Evolutionary conservation across 352 stramenopile genomes (phyloP).

Genomic region (Elongisporangium prolatum): DNA sequence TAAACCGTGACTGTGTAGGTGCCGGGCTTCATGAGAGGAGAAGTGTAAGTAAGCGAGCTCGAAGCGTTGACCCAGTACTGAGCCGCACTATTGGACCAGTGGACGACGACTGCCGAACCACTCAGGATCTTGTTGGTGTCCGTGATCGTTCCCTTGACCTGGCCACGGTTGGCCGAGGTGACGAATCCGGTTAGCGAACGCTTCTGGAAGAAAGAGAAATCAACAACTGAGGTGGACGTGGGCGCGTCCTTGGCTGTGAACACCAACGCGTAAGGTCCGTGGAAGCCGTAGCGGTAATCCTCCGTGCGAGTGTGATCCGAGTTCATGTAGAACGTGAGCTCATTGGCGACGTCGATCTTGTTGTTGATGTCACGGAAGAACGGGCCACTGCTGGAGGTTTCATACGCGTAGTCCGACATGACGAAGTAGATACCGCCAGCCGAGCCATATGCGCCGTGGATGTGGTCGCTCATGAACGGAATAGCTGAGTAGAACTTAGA

Average conservation of each 20-base stretch:
- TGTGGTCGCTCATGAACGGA: slow-evolving; percentile 26
- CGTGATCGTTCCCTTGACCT: slow-evolving; percentile 24
- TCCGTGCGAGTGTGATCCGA: slow-evolving; percentile 54
- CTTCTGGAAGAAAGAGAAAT: slow-evolving; percentile 48
- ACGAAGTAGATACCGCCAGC: slow-evolving; percentile 45
- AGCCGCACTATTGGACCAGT: slow-evolving; percentile 32
- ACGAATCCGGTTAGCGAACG: slow-evolving; percentile 39
- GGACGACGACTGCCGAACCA: slow-evolving; percentile 25
- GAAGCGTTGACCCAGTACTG: slow-evolving; percentile 42
- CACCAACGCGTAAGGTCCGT: slow-evolving; percentile 41
- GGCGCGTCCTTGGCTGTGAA: slow-evolving; percentile 31
- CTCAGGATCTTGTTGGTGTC: slow-evolving; percentile 23
- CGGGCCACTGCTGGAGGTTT: slow-evolving; percentile 34
- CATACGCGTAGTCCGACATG: slow-evolving; percentile 37
- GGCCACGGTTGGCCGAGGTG: slow-evolving; percentile 18
- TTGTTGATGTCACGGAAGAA: slow-evolving; percentile 64
- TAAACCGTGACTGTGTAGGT: slow-evolving; percentile 51
- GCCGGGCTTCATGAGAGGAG: slow-evolving; percentile 37
- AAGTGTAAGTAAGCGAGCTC: slow-evolving; percentile 21
- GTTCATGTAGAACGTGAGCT: slow-evolving; percentile 59
- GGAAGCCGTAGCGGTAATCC: slow-evolving; percentile 48
- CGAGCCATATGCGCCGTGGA: slow-evolving; percentile 33
- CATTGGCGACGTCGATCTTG: slow-evolving; percentile 37
- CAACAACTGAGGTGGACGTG: slow-evolving; percentile 6
- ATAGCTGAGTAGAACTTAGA: slow-evolving; percentile 43